Base-by-base conservation (phyloP, 805 yeast genomes). In the Candida peoriensis region DNA sequence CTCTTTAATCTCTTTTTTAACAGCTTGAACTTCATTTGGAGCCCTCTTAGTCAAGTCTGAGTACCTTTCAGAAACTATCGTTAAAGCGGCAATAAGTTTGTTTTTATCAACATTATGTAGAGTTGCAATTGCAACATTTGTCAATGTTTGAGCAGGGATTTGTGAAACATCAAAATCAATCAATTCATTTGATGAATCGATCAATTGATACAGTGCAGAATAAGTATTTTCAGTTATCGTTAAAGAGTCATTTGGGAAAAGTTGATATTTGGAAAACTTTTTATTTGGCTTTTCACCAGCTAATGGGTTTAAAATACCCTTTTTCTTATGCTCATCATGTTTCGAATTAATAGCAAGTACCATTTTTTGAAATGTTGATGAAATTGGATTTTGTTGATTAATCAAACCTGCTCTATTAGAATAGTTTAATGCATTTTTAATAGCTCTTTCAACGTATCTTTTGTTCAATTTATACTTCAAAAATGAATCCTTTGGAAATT, bases 41-140 rank as follows among this genome's bases (percentile, higher is more conserved):
- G 38, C 37, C 33, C 56, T 60, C 16, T 52, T 55, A 46, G 62
- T 53, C 13, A 69, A 63, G 48, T 70, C 72, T 9, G 68, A 59
- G 48, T 81, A 84, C 42, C 97, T 68, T 9, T 79, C 72, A 12
- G 76, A 67, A 6, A 86, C 73, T 26, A 85, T 76, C n/a, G 75
- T 74, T 39, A 88, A 61, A 2, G 86, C 94, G 35, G 76, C 72
- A 12, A 75, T 64, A 18, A 90, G 64, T 39, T 68, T 71, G 4
- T 64, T 63, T 0, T 69, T 60, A 32, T 74, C 72, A 0, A 75
- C 73, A 28, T 70, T 70, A 13, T 68, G 63, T 37, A 93, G 63
- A 0, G 95, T 87, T 2, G 74, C 72, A 37, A 74, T 63, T 12
- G 81, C 85, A 70, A 81, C 79, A 29, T 74, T 70, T 16, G 70